Base-by-base conservation (phyloP, 2,329 filamentous ascomycete genomes). In the Penicillium paneum region DNA sequence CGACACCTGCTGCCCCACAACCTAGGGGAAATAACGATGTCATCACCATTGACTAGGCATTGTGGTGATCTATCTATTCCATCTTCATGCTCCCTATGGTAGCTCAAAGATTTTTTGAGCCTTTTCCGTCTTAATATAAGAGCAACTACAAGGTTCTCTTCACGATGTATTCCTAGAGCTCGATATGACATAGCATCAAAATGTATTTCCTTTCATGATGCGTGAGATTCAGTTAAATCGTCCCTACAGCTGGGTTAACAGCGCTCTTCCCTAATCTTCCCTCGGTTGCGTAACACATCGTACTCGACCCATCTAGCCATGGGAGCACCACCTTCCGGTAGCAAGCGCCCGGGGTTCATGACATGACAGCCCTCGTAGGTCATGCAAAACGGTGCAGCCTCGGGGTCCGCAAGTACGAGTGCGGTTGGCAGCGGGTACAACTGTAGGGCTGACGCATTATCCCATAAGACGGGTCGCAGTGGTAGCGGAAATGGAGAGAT, bases 321-420 rank as follows among this genome's bases (percentile, higher is more conserved):
- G 4, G 86, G 85, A 59, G 84, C 83, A 49, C 86, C 81, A 0
- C 86, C 87, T 0, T 83, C 78, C 0, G 90, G 85, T 24, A 95
- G 80, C 46, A 99, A 73, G 45, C 82, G 81, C 6, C 91, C 91
- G 0, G 94, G 92, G 70, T 99, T 99, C 83, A 99, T 87, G 32
- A 97, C 92, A 75, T 94, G 90, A 68, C 94, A 97, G 0, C 92
- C 93, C 73, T 96, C 93, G 68, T 97, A 97, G 13, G 90, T 96
- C 60, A 97, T 79, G 50, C 88, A 88, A 67, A 96, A 99, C 0
- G 91, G 82, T 13, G 89, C 86, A 10, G 88, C 86, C 39, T 92
- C 90, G 0, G 88, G 79, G 74, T 99, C 94, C 2, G 91, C 87
- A 4, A 99, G 75, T 15, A 95, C 83, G 67, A 97, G 78, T 0